Conservation (phyloP, 352 stramenopile species). For the Pythium phragmiticola region DNA sequence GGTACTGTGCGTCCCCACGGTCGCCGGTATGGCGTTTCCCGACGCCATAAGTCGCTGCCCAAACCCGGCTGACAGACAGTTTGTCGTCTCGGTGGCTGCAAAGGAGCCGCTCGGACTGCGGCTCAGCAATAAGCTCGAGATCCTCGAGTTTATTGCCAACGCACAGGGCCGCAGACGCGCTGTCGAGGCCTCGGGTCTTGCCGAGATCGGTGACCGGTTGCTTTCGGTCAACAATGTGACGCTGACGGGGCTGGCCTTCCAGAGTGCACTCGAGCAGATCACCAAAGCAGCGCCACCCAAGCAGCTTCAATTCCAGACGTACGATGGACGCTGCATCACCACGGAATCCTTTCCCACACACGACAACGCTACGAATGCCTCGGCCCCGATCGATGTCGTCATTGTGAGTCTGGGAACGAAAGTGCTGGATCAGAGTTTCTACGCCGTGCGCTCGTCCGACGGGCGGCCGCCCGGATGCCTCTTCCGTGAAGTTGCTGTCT, state of each 20-base stretch:
- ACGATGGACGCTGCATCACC: conserved; percentile 45
- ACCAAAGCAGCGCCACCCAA: conserved; percentile 40
- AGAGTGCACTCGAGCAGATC: conserved; percentile 41
- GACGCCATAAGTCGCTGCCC: conserved; percentile 8
- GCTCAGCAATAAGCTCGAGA: conserved; percentile 55
- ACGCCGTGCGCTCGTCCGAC: conserved; percentile 56
- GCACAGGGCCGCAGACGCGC: conserved; percentile 46
- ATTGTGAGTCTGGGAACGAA: conserved; percentile 47
- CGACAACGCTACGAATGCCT: no score
- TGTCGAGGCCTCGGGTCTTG: conserved; percentile 60
- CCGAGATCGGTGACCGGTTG: conserved; percentile 68
- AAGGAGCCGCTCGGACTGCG: conserved; percentile 53
- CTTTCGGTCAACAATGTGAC: conserved; percentile 54
- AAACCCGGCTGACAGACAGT: conserved; percentile 38
- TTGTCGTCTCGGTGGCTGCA: conserved; percentile 39
- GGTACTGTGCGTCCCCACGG: no score
- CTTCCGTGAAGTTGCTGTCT: conserved; percentile 52
- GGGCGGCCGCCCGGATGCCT: conserved; percentile 51
- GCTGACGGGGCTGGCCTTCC: conserved; percentile 36
- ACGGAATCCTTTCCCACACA: no score
- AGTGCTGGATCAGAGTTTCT: conserved; percentile 44
- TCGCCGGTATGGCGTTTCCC: background rate
- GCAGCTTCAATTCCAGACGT: conserved; percentile 56
- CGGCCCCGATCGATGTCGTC: conserved; percentile 13
- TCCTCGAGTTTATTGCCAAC: conserved; percentile 66